phyloP scores from a whole-genome alignment of 2,329 filamentous ascomycete genomes.

The Thelonectria rubi region DNA sequence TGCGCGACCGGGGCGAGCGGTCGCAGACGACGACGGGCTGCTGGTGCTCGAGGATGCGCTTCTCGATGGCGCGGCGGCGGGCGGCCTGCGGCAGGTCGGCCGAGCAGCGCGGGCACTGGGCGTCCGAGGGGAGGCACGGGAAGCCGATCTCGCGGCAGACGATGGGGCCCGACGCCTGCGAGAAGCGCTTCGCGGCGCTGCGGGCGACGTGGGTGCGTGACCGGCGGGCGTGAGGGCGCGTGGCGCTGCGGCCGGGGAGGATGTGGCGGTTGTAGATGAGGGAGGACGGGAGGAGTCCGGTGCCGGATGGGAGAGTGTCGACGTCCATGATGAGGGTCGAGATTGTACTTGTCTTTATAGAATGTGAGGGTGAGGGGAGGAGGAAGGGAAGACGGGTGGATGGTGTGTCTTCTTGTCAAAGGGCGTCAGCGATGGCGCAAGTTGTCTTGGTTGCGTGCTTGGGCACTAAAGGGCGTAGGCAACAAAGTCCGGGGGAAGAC shows the following conservation, averaged over 20 bases:
- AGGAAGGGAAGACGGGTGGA: background rate
- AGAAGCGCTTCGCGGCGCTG: conserved; percentile 45
- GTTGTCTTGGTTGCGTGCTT: conserved; percentile 39
- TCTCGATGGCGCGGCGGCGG: background rate
- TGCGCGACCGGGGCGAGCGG: conserved; percentile 29
- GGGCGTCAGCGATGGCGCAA: conserved; percentile 38
- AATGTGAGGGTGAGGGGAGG: conserved; percentile 3
- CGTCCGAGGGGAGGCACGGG: conserved; percentile 28
- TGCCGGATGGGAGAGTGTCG: conserved; percentile 29
- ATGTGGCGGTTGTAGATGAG: conserved; percentile 35
- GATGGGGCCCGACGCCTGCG: conserved; percentile 28
- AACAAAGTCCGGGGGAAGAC: conserved; percentile 24
- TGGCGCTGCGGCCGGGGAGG: conserved; percentile 16
- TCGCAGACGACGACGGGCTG: conserved; percentile 11
- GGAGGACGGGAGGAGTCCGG: conserved; percentile 35
- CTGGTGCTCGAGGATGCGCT: background rate
- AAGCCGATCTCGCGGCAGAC: conserved; percentile 38
- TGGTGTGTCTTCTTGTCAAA: conserved; percentile 30
- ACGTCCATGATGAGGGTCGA: conserved; percentile 31
- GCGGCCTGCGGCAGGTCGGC: background rate
- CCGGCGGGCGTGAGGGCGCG: conserved; percentile 31
- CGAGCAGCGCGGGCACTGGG: conserved; percentile 28
- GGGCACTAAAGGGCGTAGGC: conserved; percentile 30
- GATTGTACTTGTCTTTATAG: background rate
- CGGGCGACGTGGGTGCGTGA: conserved; percentile 45